Evolutionary conservation across 148 eudicot genomes (phyloP).

Genomic region (Oxyria digyna): DNA sequence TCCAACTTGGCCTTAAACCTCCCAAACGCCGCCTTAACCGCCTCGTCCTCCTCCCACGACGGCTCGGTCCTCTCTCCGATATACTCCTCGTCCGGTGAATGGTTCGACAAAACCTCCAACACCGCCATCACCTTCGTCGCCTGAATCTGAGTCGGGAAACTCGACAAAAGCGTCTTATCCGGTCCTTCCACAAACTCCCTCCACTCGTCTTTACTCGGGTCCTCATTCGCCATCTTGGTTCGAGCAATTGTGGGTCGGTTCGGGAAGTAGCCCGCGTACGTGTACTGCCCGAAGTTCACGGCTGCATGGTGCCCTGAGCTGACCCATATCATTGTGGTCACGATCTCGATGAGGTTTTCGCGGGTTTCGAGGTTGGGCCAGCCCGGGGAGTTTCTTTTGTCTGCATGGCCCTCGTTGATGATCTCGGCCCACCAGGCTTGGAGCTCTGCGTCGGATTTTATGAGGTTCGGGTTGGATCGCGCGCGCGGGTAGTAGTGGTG

Average conservation of each 20-base stretch:
- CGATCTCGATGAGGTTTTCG: constrained; percentile 27
- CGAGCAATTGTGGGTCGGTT: constrained; percentile 61
- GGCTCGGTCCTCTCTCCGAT: constrained; percentile 41
- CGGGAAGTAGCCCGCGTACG: constrained; percentile 53
- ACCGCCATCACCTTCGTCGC: constrained; percentile 49
- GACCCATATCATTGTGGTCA: constrained; percentile 72
- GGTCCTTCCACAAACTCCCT: constrained; percentile 27
- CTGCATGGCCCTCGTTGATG: constrained; percentile 46
- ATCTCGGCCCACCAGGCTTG: constrained; percentile 78
- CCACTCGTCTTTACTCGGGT: constrained; percentile 26
- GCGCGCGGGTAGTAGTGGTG: constrained; percentile 28
- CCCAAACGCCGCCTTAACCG: constrained; percentile 36
- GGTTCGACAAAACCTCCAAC: constrained; percentile 50
- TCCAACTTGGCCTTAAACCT: constrained; percentile 30
- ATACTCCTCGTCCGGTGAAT: constrained; percentile 67
- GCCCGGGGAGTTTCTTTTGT: constrained; percentile 59
- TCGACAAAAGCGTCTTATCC: constrained; percentile 18
- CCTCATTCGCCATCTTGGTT: constrained; percentile 49
- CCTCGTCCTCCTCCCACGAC: constrained; percentile 30
- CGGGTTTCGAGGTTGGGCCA: constrained; percentile 52
- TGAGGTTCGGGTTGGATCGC: constrained; percentile 3
- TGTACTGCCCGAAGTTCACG: constrained; percentile 74
- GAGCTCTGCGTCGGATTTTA: constrained; percentile 36
- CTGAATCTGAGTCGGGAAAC: constrained; percentile 50
- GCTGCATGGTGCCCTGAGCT: constrained; percentile 80